Percentiles rank a stretch among this genome's conserved stretches.
Conservation (phyloP, 805 yeast genomes). For the Ogataea neopini region DNA sequence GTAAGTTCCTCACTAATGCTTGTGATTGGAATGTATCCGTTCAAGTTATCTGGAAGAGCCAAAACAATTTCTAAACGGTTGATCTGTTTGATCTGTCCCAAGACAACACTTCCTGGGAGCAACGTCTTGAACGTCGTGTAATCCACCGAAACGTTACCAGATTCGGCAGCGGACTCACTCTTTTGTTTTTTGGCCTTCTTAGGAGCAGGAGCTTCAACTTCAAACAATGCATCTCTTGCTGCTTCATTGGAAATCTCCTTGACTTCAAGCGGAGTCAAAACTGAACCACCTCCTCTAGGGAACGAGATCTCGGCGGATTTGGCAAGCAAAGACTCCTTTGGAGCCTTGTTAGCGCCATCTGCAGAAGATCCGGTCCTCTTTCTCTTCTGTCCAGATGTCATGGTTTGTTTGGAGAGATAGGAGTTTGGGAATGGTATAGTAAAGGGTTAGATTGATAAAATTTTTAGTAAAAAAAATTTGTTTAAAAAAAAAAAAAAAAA, state of each 20-base stretch:
- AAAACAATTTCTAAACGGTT: constrained; percentile 64
- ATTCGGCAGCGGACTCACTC: constrained; percentile 27
- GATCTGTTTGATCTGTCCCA: constrained; percentile 73
- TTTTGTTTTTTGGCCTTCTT: constrained; percentile 33
- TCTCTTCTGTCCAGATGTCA: constrained; percentile 39
- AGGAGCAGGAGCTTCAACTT: constrained; percentile 25
- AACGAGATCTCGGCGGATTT: constrained; percentile 56
- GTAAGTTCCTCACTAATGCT: constrained; percentile 67
- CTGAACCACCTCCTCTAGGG: constrained; percentile 95
- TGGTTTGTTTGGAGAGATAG: background rate
- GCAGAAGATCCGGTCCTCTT: constrained; percentile 46
- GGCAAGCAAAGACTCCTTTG: constrained; percentile 30
- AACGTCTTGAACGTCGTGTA: constrained; percentile 61
- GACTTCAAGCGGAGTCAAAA: constrained; percentile 83
- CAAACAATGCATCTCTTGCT: constrained; percentile 81
- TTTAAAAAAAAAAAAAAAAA: constrained; percentile 1
- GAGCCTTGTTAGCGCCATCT: constrained; percentile 19
- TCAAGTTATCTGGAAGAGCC: constrained; percentile 76
- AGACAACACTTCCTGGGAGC: constrained; percentile 67
- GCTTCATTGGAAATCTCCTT: constrained; percentile 94
- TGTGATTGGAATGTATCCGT: constrained; percentile 77
- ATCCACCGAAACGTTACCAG: constrained; percentile 52
- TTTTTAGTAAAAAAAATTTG: background rate
- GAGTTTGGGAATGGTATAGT: background rate
- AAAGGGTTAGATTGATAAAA: background rate